Evolutionary conservation across 2,329 filamentous ascomycete species (phyloP).

Genomic region (Trichoderma atroviride): DNA sequence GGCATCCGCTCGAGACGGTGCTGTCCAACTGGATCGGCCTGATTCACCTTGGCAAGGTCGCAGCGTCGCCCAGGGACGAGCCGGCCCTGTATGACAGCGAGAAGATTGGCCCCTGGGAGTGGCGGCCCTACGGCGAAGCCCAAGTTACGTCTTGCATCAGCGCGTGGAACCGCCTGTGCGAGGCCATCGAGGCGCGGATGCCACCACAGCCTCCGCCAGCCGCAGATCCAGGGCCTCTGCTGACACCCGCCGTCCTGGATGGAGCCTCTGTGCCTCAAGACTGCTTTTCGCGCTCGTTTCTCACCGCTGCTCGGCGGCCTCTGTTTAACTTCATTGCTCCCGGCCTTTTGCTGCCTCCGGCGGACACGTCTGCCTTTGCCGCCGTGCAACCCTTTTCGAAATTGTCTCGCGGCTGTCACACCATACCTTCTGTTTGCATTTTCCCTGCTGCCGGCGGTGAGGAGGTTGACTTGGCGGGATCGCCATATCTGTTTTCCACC

Average conservation of each 20-base stretch:
- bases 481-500: not conserved
- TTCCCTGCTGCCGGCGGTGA: not conserved
- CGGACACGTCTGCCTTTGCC: not conserved
- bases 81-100: constrained; percentile 27
- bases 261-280: not conserved
- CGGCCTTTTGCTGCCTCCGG: constrained; percentile 22
- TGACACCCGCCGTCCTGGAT: not conserved
- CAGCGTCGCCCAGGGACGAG: constrained; percentile 30
- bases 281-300: constrained; percentile 25
- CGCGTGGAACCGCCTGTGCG: constrained; percentile 34
- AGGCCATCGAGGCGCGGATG: constrained; percentile 14
- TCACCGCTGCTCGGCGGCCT: constrained; percentile 25
- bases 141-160: constrained; percentile 34
- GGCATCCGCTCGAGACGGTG: constrained; percentile 36
- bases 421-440: constrained; percentile 1
- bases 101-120: constrained; percentile 36
- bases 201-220: not conserved
- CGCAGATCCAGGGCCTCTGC: not conserved
- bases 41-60: constrained; percentile 34
- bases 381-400: not conserved
- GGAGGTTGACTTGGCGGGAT: not conserved
- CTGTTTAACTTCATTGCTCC: constrained; percentile 22
- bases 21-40: constrained; percentile 35
- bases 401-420: not conserved
- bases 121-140: constrained; percentile 35